Base-by-base conservation (phyloP, 441 rosid species). In the Gossypium gossypioides region DNA sequence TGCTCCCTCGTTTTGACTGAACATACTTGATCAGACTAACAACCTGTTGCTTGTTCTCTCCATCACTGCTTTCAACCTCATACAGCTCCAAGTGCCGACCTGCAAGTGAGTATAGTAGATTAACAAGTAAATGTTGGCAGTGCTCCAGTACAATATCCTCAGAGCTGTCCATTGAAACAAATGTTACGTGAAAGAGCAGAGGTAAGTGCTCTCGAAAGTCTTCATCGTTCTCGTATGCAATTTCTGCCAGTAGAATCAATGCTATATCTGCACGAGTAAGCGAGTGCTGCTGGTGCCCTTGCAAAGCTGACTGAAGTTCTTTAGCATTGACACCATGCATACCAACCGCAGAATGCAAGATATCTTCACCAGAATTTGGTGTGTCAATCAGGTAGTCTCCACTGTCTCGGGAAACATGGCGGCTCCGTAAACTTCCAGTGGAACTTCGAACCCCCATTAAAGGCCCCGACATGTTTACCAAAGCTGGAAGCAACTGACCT, bases 241-340 rank as follows among this genome's bases (percentile, higher is more conserved):
- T 92, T 81, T 92, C 99, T 16, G 99, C 99, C 42, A 95, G 92
- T 63, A 95, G 84, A 79, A 93, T 96, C 81, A 96, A 79, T 40
- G 99, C 99, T 80, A 96, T 92, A 79, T 95, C 99, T n/a, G 99
- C 99, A 71, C 86, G 97, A 61, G 98, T 92, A 58, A 95, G 96
- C 19, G 96, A 92, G 76, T 95, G 99, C 74, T 90, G 98, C 76
- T 95, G 99, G 86, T 95, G 99, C 75, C 99, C 99, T 80, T 91
- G 98, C 83, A 95, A 87, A 60, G 99, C 99, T 40, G 98, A 92
- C 57, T 85, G 97, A 79, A 95, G 98, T 82, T 95, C 99, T 84
- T 91, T 95, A 68, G 99, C 95, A 72, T 77, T 96, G 69, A 96
- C 87, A 24, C 97, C 98, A 63, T 85, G 96, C 80, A 75, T 84